phyloP scores from a whole-genome alignment of 2,329 filamentous ascomycete genomes.

The Trichoderma citrinoviride region DNA sequence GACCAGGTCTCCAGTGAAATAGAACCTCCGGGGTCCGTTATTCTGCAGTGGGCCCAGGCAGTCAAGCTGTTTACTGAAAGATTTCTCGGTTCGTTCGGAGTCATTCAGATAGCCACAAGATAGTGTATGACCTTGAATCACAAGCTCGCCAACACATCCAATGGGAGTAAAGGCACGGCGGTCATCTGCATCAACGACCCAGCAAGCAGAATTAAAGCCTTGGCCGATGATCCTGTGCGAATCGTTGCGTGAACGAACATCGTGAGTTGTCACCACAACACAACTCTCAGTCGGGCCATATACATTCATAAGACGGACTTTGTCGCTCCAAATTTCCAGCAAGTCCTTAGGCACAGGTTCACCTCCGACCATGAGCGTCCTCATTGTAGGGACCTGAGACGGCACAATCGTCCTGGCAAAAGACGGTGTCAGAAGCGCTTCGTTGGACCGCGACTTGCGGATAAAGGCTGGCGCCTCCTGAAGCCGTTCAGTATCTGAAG shows the following conservation, averaged over 20 bases:
- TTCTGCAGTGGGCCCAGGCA: not conserved
- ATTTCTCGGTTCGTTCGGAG: conserved; percentile 39
- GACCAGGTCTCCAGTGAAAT: conserved; percentile 14
- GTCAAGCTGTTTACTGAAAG: conserved; percentile 45
- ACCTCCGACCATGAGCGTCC: conserved; percentile 10
- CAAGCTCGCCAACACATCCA: conserved; percentile 33
- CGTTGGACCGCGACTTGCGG: not conserved
- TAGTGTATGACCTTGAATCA: conserved; percentile 44
- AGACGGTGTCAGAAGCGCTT: not conserved
- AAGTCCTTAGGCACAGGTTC: conserved; percentile 8
- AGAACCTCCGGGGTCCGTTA: conserved; percentile 15
- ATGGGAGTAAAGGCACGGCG: conserved; percentile 26
- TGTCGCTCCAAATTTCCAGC: conserved; percentile 21
- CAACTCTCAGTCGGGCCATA: conserved; percentile 44
- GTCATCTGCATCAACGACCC: conserved; percentile 27
- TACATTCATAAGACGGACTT: conserved; percentile 38
- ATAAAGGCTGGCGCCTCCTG: not conserved
- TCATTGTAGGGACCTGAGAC: conserved; percentile 9
- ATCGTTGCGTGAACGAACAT: not conserved
- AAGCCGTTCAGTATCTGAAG: not conserved
- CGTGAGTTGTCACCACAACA: conserved; percentile 25
- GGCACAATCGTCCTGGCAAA: not conserved
- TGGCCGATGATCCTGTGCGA: conserved; percentile 15
- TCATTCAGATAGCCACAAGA: conserved; percentile 48
- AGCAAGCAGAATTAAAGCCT: conserved; percentile 19